A percentile compares a stretch with the other conserved stretches of the same genome.
Evolutionary conservation across 257 asterid genomes (phyloP).

Genomic region (Avicennia marina): DNA sequence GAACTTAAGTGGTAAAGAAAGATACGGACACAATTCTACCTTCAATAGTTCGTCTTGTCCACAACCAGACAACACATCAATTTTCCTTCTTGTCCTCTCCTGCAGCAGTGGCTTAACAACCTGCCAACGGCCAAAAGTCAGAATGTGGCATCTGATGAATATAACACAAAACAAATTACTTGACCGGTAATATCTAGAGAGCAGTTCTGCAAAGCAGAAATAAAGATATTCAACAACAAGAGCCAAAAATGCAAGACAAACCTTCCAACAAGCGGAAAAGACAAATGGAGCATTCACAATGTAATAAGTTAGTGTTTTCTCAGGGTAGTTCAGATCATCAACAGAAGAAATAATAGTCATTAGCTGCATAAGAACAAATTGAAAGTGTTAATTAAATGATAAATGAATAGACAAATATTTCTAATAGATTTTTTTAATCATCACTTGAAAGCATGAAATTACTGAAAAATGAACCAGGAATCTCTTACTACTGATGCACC

Average conservation of each 20-base stretch:
- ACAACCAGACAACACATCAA: conserved; percentile 54
- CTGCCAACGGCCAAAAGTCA: conserved; percentile 25
- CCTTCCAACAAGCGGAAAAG: conserved; percentile 84
- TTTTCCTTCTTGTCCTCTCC: conserved; percentile 58
- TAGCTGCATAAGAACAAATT: conserved; percentile 41
- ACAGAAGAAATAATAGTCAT: conserved; percentile 59
- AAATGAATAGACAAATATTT: background rate
- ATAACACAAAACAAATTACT: background rate
- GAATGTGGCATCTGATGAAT: background rate
- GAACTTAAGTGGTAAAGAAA: background rate
- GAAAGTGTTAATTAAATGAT: background rate
- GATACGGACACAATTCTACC: conserved; percentile 30
- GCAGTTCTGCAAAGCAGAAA: background rate
- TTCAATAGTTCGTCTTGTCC: conserved; percentile 64
- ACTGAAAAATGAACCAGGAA: conserved; percentile 8
- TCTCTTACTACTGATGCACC: conserved; percentile 34
- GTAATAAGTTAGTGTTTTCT: conserved; percentile 64
- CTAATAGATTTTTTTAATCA: background rate
- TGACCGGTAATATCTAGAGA: background rate
- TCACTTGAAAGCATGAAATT: background rate
- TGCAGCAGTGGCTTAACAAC: conserved; percentile 71
- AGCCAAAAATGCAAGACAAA: conserved; percentile 22
- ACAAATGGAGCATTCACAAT: conserved; percentile 70
- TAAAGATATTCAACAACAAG: background rate
- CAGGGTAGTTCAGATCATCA: conserved; percentile 77